These are phyloP conservation scores for Coemansia sp. DNA, from an alignment of 192 early-diverging fungal species.

Conservation along the genomic window DNA sequence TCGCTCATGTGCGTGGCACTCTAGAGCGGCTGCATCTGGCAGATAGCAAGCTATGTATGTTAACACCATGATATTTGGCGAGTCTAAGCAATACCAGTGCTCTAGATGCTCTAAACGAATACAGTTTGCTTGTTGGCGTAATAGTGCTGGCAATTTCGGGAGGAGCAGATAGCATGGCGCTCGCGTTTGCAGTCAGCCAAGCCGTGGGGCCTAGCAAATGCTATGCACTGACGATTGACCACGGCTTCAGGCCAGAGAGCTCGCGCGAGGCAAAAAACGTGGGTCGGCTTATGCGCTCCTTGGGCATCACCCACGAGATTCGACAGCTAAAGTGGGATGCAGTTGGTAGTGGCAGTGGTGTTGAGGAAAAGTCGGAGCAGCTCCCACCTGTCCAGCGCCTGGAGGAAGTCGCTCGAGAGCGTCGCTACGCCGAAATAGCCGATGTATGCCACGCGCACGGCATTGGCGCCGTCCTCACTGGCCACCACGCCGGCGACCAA, in stretches of 20 bases:
- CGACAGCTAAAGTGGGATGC: slow-evolving; percentile 20
- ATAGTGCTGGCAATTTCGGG: slow-evolving; percentile 54
- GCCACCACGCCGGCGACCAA: slow-evolving; percentile 54
- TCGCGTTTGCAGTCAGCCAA: slow-evolving; percentile 41
- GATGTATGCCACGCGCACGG: slow-evolving; percentile 8
- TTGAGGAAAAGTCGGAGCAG: background rate
- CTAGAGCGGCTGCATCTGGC: slow-evolving; percentile 21
- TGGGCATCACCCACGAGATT: slow-evolving; percentile 42
- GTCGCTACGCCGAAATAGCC: slow-evolving; percentile 32
- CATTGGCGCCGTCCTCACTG: slow-evolving; percentile 34
- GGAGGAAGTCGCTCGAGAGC: slow-evolving; percentile 42
- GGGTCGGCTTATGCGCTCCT: slow-evolving; percentile 18
- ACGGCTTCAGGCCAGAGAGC: slow-evolving; percentile 48
- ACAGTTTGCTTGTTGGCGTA: background rate
- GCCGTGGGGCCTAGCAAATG: slow-evolving; percentile 27
- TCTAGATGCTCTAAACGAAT: background rate
- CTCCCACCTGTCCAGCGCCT: slow-evolving; percentile 27
- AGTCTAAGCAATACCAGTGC: background rate
- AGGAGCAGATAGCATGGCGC: slow-evolving; percentile 57
- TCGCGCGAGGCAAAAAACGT: slow-evolving; percentile 35
- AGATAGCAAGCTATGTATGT: slow-evolving; percentile 29
- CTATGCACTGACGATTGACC: slow-evolving; percentile 49
- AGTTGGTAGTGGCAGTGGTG: background rate
- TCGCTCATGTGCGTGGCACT: slow-evolving; percentile 19
- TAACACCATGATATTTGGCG: background rate